Evolutionary conservation across 208 protist genomes (phyloP).

Genomic region (Acanthamoeba sp.): DNA sequence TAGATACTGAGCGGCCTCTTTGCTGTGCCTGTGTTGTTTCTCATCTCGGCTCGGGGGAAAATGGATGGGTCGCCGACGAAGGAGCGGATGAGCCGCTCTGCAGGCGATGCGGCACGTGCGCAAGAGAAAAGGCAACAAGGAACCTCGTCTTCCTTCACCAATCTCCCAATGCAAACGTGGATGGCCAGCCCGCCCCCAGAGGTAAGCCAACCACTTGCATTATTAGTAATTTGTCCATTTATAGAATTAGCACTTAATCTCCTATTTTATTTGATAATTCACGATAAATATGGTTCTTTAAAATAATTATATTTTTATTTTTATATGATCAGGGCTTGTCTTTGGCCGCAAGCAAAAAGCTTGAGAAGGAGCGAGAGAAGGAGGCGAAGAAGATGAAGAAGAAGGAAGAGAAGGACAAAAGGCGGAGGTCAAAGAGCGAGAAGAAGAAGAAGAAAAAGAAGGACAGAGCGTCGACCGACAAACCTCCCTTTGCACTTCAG

Average conservation of each 20-base stretch:
- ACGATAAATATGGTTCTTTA: not conserved
- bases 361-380: conserved; percentile 19
- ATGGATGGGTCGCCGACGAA: not conserved
- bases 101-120: not conserved
- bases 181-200: not conserved
- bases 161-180: not conserved
- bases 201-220: too few relatives aligned
- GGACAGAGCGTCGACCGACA: not conserved
- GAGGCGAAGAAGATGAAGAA: conserved; percentile 21
- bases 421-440: not conserved
- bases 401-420: not conserved
- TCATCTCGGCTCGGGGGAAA: too few relatives aligned
- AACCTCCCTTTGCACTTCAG: not conserved
- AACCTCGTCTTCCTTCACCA: not conserved
- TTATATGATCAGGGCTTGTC: not conserved
- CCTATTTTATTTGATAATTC: not conserved
- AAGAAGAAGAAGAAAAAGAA: conserved; percentile 38
- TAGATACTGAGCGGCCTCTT: too few relatives aligned
- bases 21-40: too few relatives aligned
- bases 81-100: conserved; percentile 1
- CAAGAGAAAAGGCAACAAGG: not conserved
- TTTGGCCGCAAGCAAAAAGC: conserved; percentile 18
- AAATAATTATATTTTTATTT: not conserved
- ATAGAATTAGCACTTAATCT: not conserved
- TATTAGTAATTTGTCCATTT: too few relatives aligned